Evolutionary conservation across 352 stramenopile species (phyloP), one percentile per base, ranked within the genome.

Genomic region (Globisporangium takayamanum): DNA sequence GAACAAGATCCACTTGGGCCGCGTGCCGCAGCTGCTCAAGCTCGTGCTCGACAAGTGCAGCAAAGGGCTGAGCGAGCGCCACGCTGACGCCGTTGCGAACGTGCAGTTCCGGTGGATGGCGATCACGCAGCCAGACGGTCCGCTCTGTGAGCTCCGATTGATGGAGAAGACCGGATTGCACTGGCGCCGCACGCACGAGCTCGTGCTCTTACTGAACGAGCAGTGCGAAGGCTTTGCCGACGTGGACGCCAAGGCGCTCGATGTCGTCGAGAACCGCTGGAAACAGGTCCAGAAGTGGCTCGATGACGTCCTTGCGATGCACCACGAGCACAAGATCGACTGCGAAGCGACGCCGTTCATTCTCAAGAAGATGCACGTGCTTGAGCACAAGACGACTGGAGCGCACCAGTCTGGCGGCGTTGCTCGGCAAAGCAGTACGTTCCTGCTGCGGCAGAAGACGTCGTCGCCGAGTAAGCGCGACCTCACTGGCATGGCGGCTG

Each of bases 91-190:
- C 2, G 78, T 91, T 0, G 73, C 78, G 0, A 80, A 74, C 10
- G 73, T 89, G 11, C 81, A 91, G 50, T 89, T 88, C 50, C 78
- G 81, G 4, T 87, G 77, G 78, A 88, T 86, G 69, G 78, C 78
- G 18, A 86, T 91, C 53, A 89, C 73, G 2, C 71, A 81, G 39
- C 63, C 50, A 7, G 74, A 84, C 33, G 81, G 81, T 0, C 77
- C 77, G 37, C 60, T 91, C 28, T 80, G 71, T 47, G 81, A 91
- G 47, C 60, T 91, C 0, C 76, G 77, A 1, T 37, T 91, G 8
- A 89, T 85, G 60, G 77, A 84, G 48, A 84, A 79, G 45, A 83
- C 87, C 30, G 74, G 71, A 0, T 55, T 91, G 22, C 78, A 91
- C 52, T 91, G 81, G 81, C 73, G 78, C 3, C 78, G 81, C 1